Base-by-base conservation (phyloP, 352 stramenopile genomes). In the Hyphochytrium catenoides region DNA sequence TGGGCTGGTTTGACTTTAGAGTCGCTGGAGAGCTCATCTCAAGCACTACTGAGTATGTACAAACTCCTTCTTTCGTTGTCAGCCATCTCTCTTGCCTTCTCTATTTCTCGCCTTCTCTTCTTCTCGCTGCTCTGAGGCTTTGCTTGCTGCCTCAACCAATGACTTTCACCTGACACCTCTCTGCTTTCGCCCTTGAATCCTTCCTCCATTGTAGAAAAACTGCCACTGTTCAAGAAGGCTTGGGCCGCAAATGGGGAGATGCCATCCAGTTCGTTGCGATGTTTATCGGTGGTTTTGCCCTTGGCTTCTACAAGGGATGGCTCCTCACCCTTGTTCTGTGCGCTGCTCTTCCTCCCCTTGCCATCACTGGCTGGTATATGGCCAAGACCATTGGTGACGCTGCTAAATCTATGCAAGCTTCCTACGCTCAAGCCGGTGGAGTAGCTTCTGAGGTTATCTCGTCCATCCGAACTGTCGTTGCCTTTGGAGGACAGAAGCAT, bases 41-140 rank as follows among this genome's bases (percentile, higher is more conserved):
- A 2, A 46, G 57, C 12, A 56, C 69, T 0, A 56, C 61, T 2
- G 61, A 74, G 40, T n/a, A n/a, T n/a, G n/a, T n/a, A n/a, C n/a
- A n/a, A n/a, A n/a, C n/a, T n/a, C n/a, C n/a, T n/a, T n/a, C n/a
- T n/a, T n/a, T n/a, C n/a, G n/a, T n/a, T n/a, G n/a, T n/a, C n/a
- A n/a, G n/a, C n/a, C n/a, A n/a, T n/a, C n/a, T n/a, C n/a, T n/a
- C n/a, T n/a, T n/a, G n/a, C n/a, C n/a, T n/a, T n/a, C n/a, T n/a
- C n/a, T n/a, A n/a, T n/a, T n/a, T n/a, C n/a, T n/a, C n/a, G n/a
- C n/a, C n/a, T n/a, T n/a, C n/a, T n/a, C n/a, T n/a, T n/a, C n/a
- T n/a, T n/a, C n/a, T n/a, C n/a, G n/a, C n/a, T n/a, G n/a, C n/a
- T n/a, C n/a, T n/a, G n/a, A n/a, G n/a, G n/a, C n/a, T n/a, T n/a